Base-by-base conservation (phyloP, 257 asterid genomes). In the Ehretia macrophylla region DNA sequence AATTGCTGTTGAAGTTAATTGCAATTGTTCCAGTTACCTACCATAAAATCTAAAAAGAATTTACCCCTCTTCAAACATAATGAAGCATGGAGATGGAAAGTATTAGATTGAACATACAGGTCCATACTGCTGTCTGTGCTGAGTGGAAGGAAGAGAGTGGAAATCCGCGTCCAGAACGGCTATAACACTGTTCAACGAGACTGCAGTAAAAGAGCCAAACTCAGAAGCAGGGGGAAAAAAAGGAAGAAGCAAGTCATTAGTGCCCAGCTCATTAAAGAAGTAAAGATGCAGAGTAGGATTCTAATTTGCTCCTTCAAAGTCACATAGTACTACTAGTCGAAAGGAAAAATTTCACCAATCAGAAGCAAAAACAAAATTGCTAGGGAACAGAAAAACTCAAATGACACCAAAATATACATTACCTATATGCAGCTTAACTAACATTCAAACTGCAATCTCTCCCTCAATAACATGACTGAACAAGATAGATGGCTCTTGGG, bases 161-260 rank as follows among this genome's bases (percentile, higher is more conserved):
- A 93, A 89, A 77, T 93, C 99, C 72, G 95, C 85, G 80, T 93
- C 97, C 72, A 93, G 61, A 57, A 93, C 95, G 21, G 97, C 97
- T 75, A 93, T 93, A 37, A 93, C 99, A 75, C 99, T 85, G 81
- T 86, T 84, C 76, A 89, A 73, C 14, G 96, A 90, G 66, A 93
- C 99, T 93, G 88, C 48, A 61, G 66, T 54, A 73, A 21, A 54
- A 71, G 42, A 22, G 42, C 27, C 37, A 48, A 47, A 39, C 35
- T 55, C 46, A 58, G 80, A 68, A 75, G 79, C 67, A 62, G 51
- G 64, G 63, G 63, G 58, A 42, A 11, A 49, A 45, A 49, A 10
- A 27, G 18, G 35, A 32, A 39, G 46, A 42, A 51, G 12, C 10
- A 45, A 20, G 22, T 8, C 19, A 50, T 40, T 27, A 27, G 55